Conservation (phyloP, 331 rosid genomes). For the Phaseolus coccineus region DNA sequence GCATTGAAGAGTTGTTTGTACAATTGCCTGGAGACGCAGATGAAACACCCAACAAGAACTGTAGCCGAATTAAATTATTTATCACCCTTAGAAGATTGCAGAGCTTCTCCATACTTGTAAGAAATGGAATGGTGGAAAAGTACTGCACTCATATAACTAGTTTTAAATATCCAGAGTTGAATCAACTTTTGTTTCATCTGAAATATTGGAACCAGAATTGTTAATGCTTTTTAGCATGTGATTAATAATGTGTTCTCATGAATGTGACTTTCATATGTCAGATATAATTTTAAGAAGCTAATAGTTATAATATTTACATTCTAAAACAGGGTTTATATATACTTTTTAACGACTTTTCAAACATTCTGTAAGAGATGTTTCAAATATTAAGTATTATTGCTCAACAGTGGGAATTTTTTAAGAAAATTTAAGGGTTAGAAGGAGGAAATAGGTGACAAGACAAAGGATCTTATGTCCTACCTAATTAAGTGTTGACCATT, state of each 20-base stretch:
- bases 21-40: background rate
- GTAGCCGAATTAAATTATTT: constrained; percentile 8
- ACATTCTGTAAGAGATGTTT: background rate
- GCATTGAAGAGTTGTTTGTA: constrained; percentile 8
- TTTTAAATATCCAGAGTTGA: background rate
- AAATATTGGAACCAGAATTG: background rate
- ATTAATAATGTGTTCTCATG: too few species aligned
- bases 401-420: background rate
- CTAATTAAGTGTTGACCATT: constrained; percentile 12
- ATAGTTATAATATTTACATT: background rate
- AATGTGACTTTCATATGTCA: background rate
- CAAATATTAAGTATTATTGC: background rate
- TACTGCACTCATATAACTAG: background rate
- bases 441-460: background rate
- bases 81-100: constrained; percentile 8
- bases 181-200: background rate
- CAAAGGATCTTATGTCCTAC: constrained; percentile 13
- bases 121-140: constrained; percentile 12
- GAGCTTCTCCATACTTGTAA: constrained; percentile 29
- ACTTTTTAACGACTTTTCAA: background rate
- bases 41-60: background rate
- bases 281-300: background rate
- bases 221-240: background rate
- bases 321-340: background rate
- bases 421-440: background rate